Base-by-base conservation (phyloP, 2,329 filamentous ascomycete species). In the Rhexocercosporidium sp. region DNA sequence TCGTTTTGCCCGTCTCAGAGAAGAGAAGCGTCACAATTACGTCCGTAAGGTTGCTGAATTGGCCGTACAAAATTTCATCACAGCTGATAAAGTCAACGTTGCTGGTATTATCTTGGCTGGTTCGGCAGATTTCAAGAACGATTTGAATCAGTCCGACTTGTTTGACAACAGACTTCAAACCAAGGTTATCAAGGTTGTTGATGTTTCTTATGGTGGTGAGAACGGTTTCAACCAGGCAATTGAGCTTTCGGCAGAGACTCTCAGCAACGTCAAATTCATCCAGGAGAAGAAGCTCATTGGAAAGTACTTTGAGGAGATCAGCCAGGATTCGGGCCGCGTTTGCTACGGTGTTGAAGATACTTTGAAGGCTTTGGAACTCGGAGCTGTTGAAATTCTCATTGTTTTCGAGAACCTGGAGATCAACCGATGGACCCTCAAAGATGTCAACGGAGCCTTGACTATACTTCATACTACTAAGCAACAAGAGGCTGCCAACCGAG, bases 151-250 rank as follows among this genome's bases (percentile, higher is more conserved):
- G 77, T 98, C 96, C 68, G 96, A 99, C 81, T 86, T 99, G 86
- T 99, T 99, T 81, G 96, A 99, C 80, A 87, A 90, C 77, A 94
- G 96, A 80, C 87, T 99, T 65, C 89, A 92, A 76, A 84, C 89
- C 79, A 99, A 99, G 86, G 96, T 99, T 77, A 98, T 99, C 87
- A 99, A 99, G 84, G 92, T 99, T 53, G 96, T 99, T 41, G 96
- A 99, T 80, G 96, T 99, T 53, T 98, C 95, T 16, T 99, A 99
- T 77, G 96, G 96, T 80, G 96, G 96, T 75, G 96, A 99, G 84
- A 98, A 98, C 85, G 96, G 96, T 56, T 99, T 99, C 88, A 99
- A 99, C 85, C 96, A 99, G 84, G 96, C 96, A 68, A 99, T 99
- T 72, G 96, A 99, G 79, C 82, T 99, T 76, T 91, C 96, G 29